phyloP scores from a whole-genome alignment of 495 filamentous ascomycete genomes.

The Darksidea phi region DNA sequence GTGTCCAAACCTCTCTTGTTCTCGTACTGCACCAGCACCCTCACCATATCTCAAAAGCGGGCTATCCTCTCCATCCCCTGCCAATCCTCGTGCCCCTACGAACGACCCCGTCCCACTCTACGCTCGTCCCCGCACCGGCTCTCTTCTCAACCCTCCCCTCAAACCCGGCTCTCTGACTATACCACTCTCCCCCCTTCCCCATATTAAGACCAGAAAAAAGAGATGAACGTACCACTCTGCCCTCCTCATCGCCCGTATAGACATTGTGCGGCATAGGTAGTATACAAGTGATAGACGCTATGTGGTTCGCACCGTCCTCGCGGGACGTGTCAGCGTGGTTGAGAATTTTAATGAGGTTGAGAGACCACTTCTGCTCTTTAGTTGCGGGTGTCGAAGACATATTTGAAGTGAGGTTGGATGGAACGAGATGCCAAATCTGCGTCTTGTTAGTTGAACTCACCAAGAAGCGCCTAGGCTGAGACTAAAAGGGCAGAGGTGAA shows the following conservation, averaged over 20 bases:
- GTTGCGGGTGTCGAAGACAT: not conserved
- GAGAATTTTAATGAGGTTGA: constrained; percentile 69
- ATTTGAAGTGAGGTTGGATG: constrained; percentile 47
- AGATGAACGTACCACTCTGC: constrained; percentile 32
- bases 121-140: constrained; percentile 13
- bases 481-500: not conserved
- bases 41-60: no score
- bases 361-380: constrained; percentile 45
- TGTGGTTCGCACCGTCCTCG: constrained; percentile 72
- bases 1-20: no score
- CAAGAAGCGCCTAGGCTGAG: not conserved
- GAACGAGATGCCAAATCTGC: constrained; percentile 57
- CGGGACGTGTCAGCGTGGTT: constrained; percentile 76
- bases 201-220: constrained; percentile 19
- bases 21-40: no score
- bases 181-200: not conserved
- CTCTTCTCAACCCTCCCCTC: constrained; percentile 16
- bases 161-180: not conserved
- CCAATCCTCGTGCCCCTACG: no score
- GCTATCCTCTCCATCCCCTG: no score
- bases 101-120: not conserved
- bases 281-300: constrained; percentile 82
- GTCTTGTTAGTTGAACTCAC: not conserved
- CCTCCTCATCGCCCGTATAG: constrained; percentile 66
- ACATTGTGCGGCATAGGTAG: constrained; percentile 78